Conservation (phyloP, 2,329 filamentous ascomycete species). For the Xylaria sp. region DNA sequence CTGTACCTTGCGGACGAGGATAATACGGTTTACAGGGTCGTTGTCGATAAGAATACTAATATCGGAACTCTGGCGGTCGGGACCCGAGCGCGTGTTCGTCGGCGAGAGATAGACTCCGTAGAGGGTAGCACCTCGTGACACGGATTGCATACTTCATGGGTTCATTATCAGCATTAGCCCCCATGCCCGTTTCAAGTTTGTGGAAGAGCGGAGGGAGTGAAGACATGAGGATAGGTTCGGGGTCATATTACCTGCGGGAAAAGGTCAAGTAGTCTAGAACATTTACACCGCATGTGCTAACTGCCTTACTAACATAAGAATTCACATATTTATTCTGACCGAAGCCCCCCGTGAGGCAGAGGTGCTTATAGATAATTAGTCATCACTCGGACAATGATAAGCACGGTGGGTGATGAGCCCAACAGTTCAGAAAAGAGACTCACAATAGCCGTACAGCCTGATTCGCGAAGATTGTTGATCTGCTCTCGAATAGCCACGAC, state of each 20-base stretch:
- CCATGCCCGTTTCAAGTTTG: neutral
- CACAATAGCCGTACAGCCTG: neutral
- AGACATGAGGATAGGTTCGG: neutral
- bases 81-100: neutral
- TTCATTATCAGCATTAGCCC: too few species aligned
- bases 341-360: slow-evolving; percentile 5
- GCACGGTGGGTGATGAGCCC: too few species aligned
- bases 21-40: slow-evolving; percentile 13
- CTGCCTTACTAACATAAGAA: neutral
- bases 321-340: neutral
- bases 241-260: neutral
- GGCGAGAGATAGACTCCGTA: neutral
- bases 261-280: neutral
- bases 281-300: neutral
- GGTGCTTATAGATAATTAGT: slow-evolving; percentile 3
- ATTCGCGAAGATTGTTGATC: neutral
- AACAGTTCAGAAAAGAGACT: slow-evolving; percentile 1
- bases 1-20: slow-evolving; percentile 2
- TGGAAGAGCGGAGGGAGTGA: neutral
- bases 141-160: neutral
- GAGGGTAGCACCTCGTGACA: neutral
- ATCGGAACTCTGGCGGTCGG: neutral
- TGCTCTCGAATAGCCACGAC: neutral
- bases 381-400: neutral
- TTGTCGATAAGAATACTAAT: slow-evolving; percentile 35